Percentiles rank a stretch among this genome's conserved stretches.
phyloP scores from a whole-genome alignment of 345 rosid species.

The Pistacia integerrima region DNA sequence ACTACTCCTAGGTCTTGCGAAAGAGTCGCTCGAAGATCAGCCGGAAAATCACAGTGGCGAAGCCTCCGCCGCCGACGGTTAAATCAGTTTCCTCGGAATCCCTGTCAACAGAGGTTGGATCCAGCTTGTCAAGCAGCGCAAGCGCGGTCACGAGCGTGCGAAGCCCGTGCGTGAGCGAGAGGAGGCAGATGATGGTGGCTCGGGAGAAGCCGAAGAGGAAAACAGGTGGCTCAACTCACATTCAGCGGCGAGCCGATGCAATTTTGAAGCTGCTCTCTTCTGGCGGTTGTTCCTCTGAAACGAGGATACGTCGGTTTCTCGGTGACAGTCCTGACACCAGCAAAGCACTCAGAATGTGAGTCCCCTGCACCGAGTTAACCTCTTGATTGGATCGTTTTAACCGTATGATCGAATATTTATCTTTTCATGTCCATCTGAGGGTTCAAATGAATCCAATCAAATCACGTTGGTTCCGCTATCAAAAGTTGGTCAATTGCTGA shows the following conservation, averaged over 20 bases:
- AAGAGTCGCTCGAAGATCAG: conserved; percentile 52
- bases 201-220: conserved; percentile 28
- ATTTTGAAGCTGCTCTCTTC: conserved; percentile 71
- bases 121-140: conserved; percentile 64
- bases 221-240: conserved; percentile 39
- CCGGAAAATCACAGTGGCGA: conserved; percentile 16
- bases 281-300: conserved; percentile 60
- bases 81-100: conserved; percentile 35
- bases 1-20: conserved; percentile 43
- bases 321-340: conserved; percentile 98
- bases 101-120: conserved; percentile 39
- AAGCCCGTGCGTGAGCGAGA: conserved; percentile 23
- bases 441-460: background rate
- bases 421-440: background rate
- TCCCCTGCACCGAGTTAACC: background rate
- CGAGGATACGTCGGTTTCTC: conserved; percentile 64
- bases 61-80: conserved; percentile 11
- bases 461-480: too few relatives aligned
- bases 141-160: conserved; percentile 48
- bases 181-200: conserved; percentile 16
- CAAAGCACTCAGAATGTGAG: conserved; percentile 90
- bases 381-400: background rate
- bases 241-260: conserved; percentile 68
- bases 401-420: background rate
- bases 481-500: too few relatives aligned